phyloP scores from a whole-genome alignment of 2,329 filamentous ascomycete genomes.

The Teratosphaeriaceae sp. region DNA sequence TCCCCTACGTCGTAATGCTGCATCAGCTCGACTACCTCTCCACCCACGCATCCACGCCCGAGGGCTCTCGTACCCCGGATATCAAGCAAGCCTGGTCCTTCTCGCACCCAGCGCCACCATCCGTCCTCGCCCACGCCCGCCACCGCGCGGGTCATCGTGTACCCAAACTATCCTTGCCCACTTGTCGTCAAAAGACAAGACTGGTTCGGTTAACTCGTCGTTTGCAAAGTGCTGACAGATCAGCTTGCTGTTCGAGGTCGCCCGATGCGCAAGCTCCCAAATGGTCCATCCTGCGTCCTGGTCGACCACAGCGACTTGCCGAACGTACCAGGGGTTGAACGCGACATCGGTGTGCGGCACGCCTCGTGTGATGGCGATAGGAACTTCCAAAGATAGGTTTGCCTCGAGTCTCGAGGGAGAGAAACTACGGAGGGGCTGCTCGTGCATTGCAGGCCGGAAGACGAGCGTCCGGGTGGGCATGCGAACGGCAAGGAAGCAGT shows the following conservation, averaged over 20 bases:
- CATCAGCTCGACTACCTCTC: constrained; percentile 84
- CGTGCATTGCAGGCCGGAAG: too few relatives aligned
- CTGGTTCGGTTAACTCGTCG: too few relatives aligned
- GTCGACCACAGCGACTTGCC: constrained; percentile 62
- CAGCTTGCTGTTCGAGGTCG: not conserved
- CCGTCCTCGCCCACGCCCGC: constrained; percentile 50
- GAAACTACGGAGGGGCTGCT: too few relatives aligned
- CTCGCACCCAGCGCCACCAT: constrained; percentile 61
- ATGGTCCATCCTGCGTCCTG: constrained; percentile 59
- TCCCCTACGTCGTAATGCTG: constrained; percentile 90
- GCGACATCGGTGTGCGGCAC: constrained; percentile 54
- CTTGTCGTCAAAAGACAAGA: too few relatives aligned
- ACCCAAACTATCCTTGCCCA: too few relatives aligned
- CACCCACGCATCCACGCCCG: constrained; percentile 40
- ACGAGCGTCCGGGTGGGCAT: constrained; percentile 40
- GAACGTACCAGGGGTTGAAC: constrained; percentile 56
- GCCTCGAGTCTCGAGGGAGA: constrained; percentile 48
- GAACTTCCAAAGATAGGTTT: constrained; percentile 44
- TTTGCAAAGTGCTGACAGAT: not conserved
- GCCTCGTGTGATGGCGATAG: constrained; percentile 47
- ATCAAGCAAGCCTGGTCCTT: constrained; percentile 79
- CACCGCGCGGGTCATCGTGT: constrained; percentile 53
- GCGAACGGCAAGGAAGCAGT: constrained; percentile 46
- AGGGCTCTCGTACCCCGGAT: constrained; percentile 24
- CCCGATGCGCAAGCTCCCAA: constrained; percentile 48